Evolutionary conservation across 306 rosid species (phyloP).

Genomic region (Castanospermum australe): DNA sequence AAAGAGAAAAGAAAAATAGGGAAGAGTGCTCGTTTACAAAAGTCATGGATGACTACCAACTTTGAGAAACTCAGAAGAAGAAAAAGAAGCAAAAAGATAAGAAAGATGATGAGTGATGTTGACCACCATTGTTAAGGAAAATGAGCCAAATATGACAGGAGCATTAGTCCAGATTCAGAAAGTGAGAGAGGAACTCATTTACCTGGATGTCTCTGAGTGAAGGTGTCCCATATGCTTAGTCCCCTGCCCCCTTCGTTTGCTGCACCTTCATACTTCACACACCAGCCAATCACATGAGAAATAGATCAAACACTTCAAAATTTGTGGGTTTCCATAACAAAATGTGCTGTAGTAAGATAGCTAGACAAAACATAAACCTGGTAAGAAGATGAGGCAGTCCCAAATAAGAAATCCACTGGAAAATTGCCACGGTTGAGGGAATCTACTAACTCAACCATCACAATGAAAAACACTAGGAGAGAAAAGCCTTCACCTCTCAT

Average conservation of each 20-base stretch:
- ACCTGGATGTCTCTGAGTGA: constrained; percentile 43
- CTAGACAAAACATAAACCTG: constrained; percentile 33
- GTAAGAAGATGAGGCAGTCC: constrained; percentile 46
- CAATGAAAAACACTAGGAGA: neutral
- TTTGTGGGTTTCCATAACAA: neutral
- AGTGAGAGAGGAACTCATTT: neutral
- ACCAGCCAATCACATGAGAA: neutral
- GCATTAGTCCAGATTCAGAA: neutral
- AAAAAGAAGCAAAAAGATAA: neutral
- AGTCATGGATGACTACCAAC: neutral
- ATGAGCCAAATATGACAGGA: neutral
- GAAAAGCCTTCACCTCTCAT: neutral
- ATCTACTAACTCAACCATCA: neutral
- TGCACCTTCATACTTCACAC: constrained; percentile 56
- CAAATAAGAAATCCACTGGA: constrained; percentile 44
- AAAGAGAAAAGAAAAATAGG: neutral
- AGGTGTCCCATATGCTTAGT: constrained; percentile 63
- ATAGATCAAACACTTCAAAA: neutral
- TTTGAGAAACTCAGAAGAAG: neutral
- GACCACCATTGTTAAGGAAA: neutral
- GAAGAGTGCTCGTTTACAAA: neutral
- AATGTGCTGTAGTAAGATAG: neutral
- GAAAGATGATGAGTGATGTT: neutral
- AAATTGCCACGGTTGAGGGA: constrained; percentile 28
- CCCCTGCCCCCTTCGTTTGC: constrained; percentile 43